Conservation (phyloP, 192 early-diverging fungal genomes). For the Umbelopsis vinacea region DNA sequence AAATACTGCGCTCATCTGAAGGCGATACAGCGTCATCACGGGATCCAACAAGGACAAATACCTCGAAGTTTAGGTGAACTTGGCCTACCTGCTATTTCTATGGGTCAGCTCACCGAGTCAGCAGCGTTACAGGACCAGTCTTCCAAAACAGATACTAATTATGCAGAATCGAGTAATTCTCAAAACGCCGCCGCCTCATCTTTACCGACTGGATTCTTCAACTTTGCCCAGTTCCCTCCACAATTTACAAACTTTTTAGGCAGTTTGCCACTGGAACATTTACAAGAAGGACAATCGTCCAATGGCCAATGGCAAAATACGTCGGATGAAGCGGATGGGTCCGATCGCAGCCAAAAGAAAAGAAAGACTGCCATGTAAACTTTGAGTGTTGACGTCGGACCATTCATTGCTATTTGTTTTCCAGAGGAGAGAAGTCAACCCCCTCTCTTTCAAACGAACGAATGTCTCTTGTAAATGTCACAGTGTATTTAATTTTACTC, state of each 20-base stretch:
- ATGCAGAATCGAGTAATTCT: neutral
- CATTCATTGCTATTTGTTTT: too few relatives aligned
- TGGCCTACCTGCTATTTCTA: neutral
- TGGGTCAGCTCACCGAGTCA: neutral
- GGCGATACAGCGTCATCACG: conserved; percentile 37
- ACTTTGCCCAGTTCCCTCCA: neutral
- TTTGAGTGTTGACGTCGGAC: too few relatives aligned
- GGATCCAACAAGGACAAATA: neutral
- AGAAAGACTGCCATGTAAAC: conserved; percentile 16
- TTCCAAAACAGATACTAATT: neutral
- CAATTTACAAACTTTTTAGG: neutral
- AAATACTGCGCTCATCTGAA: conserved; percentile 59
- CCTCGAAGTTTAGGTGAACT: conserved; percentile 11
- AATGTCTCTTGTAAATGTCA: conserved; percentile 19
- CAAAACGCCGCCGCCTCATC: neutral
- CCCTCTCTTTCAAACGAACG: neutral
- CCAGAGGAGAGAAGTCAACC: neutral
- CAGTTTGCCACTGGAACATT: neutral
- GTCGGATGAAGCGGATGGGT: neutral
- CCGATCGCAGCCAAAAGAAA: conserved; percentile 8
- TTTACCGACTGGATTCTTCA: neutral
- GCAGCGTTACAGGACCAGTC: neutral
- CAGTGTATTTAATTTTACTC: neutral
- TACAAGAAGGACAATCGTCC: neutral
- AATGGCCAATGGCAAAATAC: conserved; percentile 11